These are phyloP conservation scores for Tillandsia leiboldiana DNA, from an alignment of 176 grass and related monocot species.

Conservation along the genomic window DNA sequence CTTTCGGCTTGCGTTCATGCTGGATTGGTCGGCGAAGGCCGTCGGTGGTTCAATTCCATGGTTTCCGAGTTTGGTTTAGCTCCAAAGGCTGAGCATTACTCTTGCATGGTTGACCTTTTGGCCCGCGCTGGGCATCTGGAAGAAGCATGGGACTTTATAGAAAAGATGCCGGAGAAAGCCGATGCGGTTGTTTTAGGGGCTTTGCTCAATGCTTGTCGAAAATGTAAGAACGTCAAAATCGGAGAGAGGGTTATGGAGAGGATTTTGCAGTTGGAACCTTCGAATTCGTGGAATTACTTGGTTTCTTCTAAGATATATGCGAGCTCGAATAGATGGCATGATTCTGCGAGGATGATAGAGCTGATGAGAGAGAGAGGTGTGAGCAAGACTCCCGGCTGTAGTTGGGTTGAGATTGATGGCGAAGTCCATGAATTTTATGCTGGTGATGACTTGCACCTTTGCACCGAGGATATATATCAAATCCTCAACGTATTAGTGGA, in stretches of 20 bases:
- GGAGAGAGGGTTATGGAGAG: conserved; percentile 57
- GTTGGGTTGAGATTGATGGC: conserved; percentile 65
- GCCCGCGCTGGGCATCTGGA: conserved; percentile 60
- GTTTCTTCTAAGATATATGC: conserved; percentile 81
- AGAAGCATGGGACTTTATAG: conserved; percentile 63
- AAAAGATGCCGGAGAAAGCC: conserved; percentile 48
- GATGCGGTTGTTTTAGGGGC: conserved; percentile 73
- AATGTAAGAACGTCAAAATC: conserved; percentile 50
- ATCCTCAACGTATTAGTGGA: conserved; percentile 43
- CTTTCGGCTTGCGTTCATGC: conserved; percentile 79
- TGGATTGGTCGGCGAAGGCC: conserved; percentile 55
- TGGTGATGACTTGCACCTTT: conserved; percentile 40
- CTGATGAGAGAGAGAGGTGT: conserved; percentile 78
- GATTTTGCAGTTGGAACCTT: conserved; percentile 69
- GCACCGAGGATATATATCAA: conserved; percentile 43
- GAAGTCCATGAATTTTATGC: conserved; percentile 77
- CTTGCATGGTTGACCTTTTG: conserved; percentile 80
- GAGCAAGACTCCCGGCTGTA: conserved; percentile 74
- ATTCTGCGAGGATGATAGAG: conserved; percentile 65
- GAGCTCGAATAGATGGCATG: conserved; percentile 50
- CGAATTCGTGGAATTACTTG: conserved; percentile 77
- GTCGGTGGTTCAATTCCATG: conserved; percentile 47
- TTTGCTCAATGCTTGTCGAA: conserved; percentile 58
- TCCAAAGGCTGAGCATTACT: conserved; percentile 71
- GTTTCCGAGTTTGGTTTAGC: conserved; percentile 36